These are phyloP conservation scores for Hamigera avellanea DNA, from an alignment of 495 filamentous ascomycete species.

Conservation along the genomic window DNA sequence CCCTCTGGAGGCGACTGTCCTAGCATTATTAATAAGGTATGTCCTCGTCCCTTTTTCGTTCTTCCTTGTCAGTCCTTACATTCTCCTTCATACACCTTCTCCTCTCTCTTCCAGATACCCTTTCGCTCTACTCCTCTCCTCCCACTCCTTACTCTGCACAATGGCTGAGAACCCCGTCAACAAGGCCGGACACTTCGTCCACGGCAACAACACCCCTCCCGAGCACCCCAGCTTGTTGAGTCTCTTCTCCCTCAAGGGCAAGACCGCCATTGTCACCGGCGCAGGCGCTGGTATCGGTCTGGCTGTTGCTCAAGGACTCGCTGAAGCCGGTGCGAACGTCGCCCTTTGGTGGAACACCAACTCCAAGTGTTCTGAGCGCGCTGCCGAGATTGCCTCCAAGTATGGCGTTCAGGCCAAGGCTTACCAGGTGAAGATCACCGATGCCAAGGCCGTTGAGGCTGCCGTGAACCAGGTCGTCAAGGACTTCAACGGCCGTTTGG, in stretches of 20 bases:
- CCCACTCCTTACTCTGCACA: constrained; percentile 5
- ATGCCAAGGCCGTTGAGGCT: constrained; percentile 43
- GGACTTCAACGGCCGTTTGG: constrained; percentile 64
- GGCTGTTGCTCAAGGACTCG: constrained; percentile 60
- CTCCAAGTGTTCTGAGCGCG: constrained; percentile 55
- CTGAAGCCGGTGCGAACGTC: constrained; percentile 80
- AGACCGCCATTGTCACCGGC: constrained; percentile 75
- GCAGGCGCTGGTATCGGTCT: constrained; percentile 75
- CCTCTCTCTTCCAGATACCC: too few species aligned
- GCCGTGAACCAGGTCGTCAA: constrained; percentile 46
- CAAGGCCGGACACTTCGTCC: constrained; percentile 43
- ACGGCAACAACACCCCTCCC: constrained; percentile 49
- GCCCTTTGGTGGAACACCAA: constrained; percentile 82
- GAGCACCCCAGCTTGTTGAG: constrained; percentile 50
- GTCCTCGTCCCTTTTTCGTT: too few species aligned
- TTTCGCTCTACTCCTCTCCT: not conserved
- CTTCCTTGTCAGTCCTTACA: too few species aligned
- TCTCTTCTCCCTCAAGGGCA: constrained; percentile 77
- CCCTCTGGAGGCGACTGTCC: too few species aligned
- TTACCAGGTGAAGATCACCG: constrained; percentile 59
- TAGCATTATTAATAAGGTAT: too few species aligned
- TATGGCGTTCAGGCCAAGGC: constrained; percentile 78
- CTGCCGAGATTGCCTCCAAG: constrained; percentile 56
- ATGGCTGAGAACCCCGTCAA: constrained; percentile 25
- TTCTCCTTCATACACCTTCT: too few species aligned